Conservation (phyloP, 1,284 basidiomycete genomes). For the Laetiporus sulphureus region DNA sequence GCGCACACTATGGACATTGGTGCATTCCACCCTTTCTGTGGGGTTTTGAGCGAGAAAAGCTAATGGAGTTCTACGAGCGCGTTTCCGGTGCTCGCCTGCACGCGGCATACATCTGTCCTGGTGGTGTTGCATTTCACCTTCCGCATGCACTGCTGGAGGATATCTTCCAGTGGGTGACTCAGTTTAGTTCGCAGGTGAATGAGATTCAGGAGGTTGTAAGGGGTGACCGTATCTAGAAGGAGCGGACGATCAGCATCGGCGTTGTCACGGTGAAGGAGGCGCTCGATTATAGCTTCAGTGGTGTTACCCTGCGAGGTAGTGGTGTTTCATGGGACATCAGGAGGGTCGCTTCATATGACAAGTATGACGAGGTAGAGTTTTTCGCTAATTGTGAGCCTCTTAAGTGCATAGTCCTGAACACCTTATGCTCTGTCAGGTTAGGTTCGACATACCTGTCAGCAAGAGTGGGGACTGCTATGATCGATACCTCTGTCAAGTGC, state of each 20-base stretch:
- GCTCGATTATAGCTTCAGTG: slow-evolving; percentile 90
- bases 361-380: slow-evolving; percentile 87
- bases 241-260: slow-evolving; percentile 88
- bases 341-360: slow-evolving; percentile 92
- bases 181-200: slow-evolving; percentile 87
- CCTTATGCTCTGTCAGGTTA: no score
- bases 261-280: slow-evolving; percentile 91
- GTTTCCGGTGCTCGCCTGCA: slow-evolving; percentile 97
- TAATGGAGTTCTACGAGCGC: slow-evolving; percentile 99
- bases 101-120: slow-evolving; percentile 96
- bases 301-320: slow-evolving; percentile 94
- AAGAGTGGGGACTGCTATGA: slow-evolving; percentile 98
- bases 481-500: slow-evolving; percentile 92
- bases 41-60: slow-evolving; percentile 99
- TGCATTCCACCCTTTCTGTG: slow-evolving; percentile 96
- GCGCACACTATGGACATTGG: slow-evolving; percentile 97
- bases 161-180: slow-evolving; percentile 97
- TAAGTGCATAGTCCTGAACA: no score
- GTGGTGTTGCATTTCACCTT: slow-evolving; percentile 96
- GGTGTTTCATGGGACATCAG: slow-evolving; percentile 95
- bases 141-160: slow-evolving; percentile 96
- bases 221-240: slow-evolving; percentile 98
- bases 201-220: slow-evolving; percentile 98
- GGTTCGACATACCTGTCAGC: slow-evolving; percentile 95
- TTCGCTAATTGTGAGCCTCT: no score